phyloP scores from a whole-genome alignment of 768 basidiomycete species.

The Suillus ampliporus region DNA sequence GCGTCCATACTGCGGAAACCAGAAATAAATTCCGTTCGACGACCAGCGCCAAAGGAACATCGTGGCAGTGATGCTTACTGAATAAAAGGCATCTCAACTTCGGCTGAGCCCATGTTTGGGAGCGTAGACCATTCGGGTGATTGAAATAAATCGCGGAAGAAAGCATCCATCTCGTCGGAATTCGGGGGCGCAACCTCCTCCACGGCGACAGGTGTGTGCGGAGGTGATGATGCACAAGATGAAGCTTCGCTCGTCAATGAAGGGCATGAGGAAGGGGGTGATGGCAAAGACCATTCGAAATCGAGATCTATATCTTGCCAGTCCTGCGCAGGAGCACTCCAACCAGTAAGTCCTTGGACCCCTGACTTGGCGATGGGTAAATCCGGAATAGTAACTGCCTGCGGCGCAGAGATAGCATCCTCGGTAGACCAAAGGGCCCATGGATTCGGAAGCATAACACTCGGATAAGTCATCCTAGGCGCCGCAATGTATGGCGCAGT shows the following conservation, averaged over 20 bases:
- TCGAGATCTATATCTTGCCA: not conserved
- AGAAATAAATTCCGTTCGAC: not conserved
- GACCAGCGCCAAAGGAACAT: not conserved
- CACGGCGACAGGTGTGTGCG: not conserved
- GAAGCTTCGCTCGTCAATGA: not conserved
- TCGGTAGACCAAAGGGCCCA: not conserved
- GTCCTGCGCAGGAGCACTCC: not conserved
- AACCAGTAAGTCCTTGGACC: not conserved
- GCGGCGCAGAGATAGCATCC: not conserved
- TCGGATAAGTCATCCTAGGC: not conserved
- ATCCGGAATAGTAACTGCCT: not conserved
- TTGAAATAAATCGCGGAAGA: not conserved
- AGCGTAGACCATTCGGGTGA: not conserved
- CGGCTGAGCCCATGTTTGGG: no score
- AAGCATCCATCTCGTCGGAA: not conserved
- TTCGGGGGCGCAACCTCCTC: no score
- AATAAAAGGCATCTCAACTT: not conserved
- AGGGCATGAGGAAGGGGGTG: not conserved
- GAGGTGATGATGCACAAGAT: not conserved
- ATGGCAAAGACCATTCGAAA: not conserved
- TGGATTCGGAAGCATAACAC: conserved; percentile 3
- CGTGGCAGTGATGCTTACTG: not conserved
- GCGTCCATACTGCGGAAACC: conserved; percentile 2
- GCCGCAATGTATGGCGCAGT: not conserved
- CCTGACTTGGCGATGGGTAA: not conserved